These are phyloP conservation scores for Trypanosomatidae sp. DNA, from an alignment of 208 protist species.

Conservation along the genomic window DNA sequence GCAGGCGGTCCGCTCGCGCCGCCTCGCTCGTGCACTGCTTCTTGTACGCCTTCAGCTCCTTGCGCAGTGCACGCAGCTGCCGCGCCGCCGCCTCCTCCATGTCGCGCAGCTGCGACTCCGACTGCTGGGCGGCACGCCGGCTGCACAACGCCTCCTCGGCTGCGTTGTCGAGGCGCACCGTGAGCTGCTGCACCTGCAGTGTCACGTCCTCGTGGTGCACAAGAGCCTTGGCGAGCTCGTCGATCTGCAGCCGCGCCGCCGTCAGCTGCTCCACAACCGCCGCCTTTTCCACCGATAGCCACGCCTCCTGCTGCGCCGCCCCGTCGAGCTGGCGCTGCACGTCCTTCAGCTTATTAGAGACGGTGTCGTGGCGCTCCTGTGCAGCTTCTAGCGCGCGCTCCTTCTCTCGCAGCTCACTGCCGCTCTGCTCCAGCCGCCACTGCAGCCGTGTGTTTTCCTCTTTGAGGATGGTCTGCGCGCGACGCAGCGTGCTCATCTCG, in stretches of 20 bases:
- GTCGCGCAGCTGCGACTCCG: constrained; percentile 40
- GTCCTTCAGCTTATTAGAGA: constrained; percentile 27
- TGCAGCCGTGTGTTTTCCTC: constrained; percentile 45
- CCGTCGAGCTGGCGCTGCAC: constrained; percentile 33
- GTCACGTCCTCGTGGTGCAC: constrained; percentile 30
- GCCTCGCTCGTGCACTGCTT: constrained; percentile 45
- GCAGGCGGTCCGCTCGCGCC: constrained; percentile 50
- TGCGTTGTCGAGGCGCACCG: constrained; percentile 38
- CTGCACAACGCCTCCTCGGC: constrained; percentile 48
- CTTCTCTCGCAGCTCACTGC: constrained; percentile 29
- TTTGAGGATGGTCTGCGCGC: constrained; percentile 31
- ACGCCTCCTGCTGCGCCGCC: constrained; percentile 62
- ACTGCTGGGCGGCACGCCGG: constrained; percentile 29
- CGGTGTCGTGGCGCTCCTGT: constrained; percentile 20
- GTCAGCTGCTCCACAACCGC: constrained; percentile 43
- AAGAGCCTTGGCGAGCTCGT: constrained; percentile 37
- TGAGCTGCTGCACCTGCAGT: constrained; percentile 53
- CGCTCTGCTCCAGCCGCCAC: constrained; percentile 36
- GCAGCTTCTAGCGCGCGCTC: constrained; percentile 6
- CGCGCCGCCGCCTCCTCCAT: constrained; percentile 51
- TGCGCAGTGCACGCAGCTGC: constrained; percentile 35
- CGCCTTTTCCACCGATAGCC: constrained; percentile 41
- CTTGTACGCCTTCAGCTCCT: constrained; percentile 53
- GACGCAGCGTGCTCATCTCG: constrained; percentile 54
- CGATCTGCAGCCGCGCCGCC: constrained; percentile 39